Base-by-base conservation (phyloP, 371 early-diverging fungal species). In the Mortierella sp. region DNA sequence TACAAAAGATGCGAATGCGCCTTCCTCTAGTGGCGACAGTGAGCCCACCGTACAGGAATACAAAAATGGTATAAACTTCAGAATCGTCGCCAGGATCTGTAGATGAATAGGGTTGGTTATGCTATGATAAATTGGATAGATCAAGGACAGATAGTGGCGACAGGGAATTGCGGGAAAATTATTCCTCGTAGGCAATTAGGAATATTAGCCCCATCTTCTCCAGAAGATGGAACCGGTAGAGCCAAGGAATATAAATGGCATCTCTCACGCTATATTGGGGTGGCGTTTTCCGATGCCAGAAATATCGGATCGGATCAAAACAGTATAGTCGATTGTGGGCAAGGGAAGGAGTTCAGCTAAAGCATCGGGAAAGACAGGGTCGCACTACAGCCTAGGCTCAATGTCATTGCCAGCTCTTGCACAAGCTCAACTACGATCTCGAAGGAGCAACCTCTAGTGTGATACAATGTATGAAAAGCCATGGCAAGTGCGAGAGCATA, bases 21-120 rank as follows among this genome's bases (percentile, higher is more conserved):
- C 52, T 11, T 61, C 62, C 16, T 61, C 69, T 47, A 4, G 52
- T 22, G 13, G 53, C 43, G 2, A 22, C 28, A 41, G 38, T 22
- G 61, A 61, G 60, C 24, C 61, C n/a, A 19, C 32, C 22, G 61
- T 47, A 33, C 60, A 58, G 13, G 67, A 58, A 11, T 13, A 58
- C 15, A 50, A n/a, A 13, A 50, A 50, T 50, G 50, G 50, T 50
- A 50, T 50, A 50, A 50, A 16, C 5, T 5, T 8, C 50, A 50
- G 28, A n/a, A 6, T 6, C n/a, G 5, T 50, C 8, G 5, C 50
- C 50, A 50, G 13, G 48, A 59, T 28, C 32, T 15, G 33, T 24
- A 45, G n/a, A 32, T 45, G 9, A 45, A 62, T 7, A 62, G 28
- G 28, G 5, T 28, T 13, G 21, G 13, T 41, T 38, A 60, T 38